phyloP scores from a whole-genome alignment of 306 rosid species.

The Rubus parviflorus region DNA sequence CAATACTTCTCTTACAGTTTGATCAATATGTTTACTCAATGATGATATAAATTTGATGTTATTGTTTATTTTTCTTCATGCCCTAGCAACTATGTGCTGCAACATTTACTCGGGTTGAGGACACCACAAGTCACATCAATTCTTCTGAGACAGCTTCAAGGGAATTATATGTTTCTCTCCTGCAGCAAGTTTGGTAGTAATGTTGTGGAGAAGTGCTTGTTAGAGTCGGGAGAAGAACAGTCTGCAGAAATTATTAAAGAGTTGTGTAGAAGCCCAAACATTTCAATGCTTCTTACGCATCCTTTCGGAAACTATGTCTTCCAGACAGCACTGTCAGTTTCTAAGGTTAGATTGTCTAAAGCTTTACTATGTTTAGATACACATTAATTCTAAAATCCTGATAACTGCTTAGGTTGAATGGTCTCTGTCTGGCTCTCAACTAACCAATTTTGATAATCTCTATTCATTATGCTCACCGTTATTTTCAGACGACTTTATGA shows the following conservation, averaged over 20 bases:
- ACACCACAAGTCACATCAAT: constrained; percentile 30
- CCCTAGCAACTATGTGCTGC: constrained; percentile 74
- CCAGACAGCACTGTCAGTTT: constrained; percentile 41
- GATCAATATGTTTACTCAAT: constrained; percentile 7
- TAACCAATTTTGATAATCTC: neutral
- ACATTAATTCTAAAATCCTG: neutral
- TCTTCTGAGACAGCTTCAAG: constrained; percentile 39
- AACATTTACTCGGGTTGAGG: constrained; percentile 45
- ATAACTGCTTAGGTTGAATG: neutral
- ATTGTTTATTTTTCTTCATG: constrained; percentile 4
- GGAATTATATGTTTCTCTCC: constrained; percentile 42
- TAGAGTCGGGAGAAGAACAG: constrained; percentile 27
- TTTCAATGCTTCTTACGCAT: constrained; percentile 50
- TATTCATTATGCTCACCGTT: neutral
- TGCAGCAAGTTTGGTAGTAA: constrained; percentile 63
- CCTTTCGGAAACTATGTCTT: constrained; percentile 70
- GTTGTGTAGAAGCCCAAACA: constrained; percentile 33
- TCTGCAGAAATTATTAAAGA: constrained; percentile 37
- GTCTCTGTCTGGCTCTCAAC: neutral
- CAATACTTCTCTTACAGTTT: neutral
- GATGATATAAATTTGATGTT: neutral
- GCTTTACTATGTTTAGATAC: neutral
- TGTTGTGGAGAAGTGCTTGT: constrained; percentile 71
- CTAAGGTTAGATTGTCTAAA: constrained; percentile 45
- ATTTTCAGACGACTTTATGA: neutral